Conservation (phyloP, 345 rosid genomes). For the Sisymbrium irio region DNA sequence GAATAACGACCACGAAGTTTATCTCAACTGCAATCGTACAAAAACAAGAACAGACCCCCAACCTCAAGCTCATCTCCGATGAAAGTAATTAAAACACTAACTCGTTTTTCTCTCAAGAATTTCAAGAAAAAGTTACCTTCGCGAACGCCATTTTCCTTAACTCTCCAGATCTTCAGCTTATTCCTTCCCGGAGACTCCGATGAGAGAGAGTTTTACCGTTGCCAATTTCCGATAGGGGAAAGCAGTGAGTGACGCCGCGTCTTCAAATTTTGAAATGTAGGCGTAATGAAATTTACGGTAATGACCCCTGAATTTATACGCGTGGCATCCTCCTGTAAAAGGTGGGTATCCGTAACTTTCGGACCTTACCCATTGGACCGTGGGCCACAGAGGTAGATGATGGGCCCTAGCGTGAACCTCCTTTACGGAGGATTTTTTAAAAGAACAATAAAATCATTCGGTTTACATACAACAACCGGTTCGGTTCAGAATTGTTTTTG, state of each 20-base stretch:
- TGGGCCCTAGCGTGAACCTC: too few relatives aligned
- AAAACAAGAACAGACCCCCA: not conserved
- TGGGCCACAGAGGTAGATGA: too few relatives aligned
- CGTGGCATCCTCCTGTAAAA: not conserved
- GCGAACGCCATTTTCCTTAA: constrained; percentile 25
- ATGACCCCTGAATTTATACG: not conserved
- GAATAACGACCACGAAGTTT: not conserved
- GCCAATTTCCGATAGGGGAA: not conserved
- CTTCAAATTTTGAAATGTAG: constrained; percentile 17
- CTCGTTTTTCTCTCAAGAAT: not conserved
- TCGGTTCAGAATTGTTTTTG: not conserved
- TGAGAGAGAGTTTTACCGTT: constrained; percentile 22
- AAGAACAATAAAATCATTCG: too few relatives aligned
- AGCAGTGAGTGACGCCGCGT: constrained; percentile 11
- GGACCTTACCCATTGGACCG: too few relatives aligned
- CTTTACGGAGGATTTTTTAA: too few relatives aligned
- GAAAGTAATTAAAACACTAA: not conserved
- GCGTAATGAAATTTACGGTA: not conserved
- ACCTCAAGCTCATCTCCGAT: not conserved
- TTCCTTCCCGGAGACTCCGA: not conserved
- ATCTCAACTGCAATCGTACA: not conserved
- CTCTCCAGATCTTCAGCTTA: constrained; percentile 24
- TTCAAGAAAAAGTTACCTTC: constrained; percentile 1
- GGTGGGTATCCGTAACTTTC: too few relatives aligned
- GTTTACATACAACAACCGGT: not conserved